Evolutionary conservation across 805 yeast species (phyloP).

Genomic region (Candida insectorum): DNA sequence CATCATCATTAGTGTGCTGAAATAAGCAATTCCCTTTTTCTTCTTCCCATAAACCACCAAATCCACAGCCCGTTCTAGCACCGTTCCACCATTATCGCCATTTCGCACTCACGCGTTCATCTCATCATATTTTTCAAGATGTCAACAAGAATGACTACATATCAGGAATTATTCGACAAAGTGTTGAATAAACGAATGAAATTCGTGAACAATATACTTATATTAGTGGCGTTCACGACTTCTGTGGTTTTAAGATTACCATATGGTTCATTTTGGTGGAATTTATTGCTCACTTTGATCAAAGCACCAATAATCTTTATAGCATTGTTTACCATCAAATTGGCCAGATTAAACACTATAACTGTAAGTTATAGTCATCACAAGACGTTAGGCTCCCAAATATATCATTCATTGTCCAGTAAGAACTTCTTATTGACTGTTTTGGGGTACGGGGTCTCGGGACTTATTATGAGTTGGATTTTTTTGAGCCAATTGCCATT

Average conservation of each 20-base stretch:
- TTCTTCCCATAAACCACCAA: not conserved
- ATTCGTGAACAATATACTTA: conserved; percentile 29
- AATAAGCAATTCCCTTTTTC: too few species aligned
- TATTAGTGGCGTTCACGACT: conserved; percentile 21
- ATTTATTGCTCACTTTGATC: conserved; percentile 18
- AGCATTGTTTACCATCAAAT: conserved; percentile 25
- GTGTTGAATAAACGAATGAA: conserved; percentile 33
- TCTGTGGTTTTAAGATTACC: conserved; percentile 26
- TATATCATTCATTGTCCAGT: conserved; percentile 19
- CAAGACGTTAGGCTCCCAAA: conserved; percentile 32
- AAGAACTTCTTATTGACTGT: conserved; percentile 15
- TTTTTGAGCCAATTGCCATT: conserved; percentile 27
- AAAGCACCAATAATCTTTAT: conserved; percentile 30
- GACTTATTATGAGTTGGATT: conserved; percentile 19
- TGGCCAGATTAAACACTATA: conserved; percentile 20
- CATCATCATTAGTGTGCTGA: too few species aligned
- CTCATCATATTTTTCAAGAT: too few species aligned
- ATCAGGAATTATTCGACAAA: conserved; percentile 21
- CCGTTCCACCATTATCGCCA: too few species aligned
- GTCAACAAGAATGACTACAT: conserved; percentile 8
- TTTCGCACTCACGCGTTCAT: too few species aligned
- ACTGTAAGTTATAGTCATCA: conserved; percentile 29
- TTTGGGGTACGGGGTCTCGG: conserved; percentile 20
- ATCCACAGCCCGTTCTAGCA: not conserved
- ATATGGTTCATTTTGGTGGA: conserved; percentile 29